Evolutionary conservation across 352 stramenopile species (phyloP).

Genomic region (Pythium brachiatum): DNA sequence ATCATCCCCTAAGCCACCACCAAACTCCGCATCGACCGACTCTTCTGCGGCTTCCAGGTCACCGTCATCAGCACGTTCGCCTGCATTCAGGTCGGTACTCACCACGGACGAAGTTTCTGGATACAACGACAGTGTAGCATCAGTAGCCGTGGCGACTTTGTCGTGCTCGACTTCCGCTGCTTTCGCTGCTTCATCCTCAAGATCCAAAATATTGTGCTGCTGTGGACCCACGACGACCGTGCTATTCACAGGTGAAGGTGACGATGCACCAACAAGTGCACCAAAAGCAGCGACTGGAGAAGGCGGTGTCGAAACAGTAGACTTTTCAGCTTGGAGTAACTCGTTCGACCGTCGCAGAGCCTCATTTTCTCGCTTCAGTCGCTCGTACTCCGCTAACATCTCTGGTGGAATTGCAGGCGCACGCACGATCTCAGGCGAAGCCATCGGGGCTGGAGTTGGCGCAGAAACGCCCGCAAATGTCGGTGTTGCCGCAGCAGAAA

Average conservation of each 20-base stretch:
- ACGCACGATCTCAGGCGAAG: too few species aligned
- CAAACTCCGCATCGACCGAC: conserved; percentile 3
- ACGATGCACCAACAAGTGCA: background rate
- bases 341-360: conserved; percentile 62
- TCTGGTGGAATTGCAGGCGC: conserved; percentile 24
- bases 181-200: too few species aligned
- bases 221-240: too few species aligned
- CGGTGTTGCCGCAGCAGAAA: too few species aligned
- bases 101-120: too few species aligned
- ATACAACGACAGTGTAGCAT: background rate
- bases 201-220: too few species aligned
- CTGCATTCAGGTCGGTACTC: background rate
- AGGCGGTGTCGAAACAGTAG: background rate
- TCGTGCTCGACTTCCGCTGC: too few species aligned
- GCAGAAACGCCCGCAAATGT: too few species aligned
- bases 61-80: conserved; percentile 9
- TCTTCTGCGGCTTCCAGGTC: conserved; percentile 10
- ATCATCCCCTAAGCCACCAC: conserved; percentile 12
- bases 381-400: conserved; percentile 59
- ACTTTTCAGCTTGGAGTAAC: conserved; percentile 35
- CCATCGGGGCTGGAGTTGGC: background rate
- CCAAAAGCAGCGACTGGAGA: background rate
- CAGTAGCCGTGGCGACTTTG: background rate
- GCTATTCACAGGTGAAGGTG: too few species aligned
- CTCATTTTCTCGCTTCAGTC: conserved; percentile 66